Conservation (phyloP, 1,284 basidiomycete genomes). For the Trichosporon sp. region DNA sequence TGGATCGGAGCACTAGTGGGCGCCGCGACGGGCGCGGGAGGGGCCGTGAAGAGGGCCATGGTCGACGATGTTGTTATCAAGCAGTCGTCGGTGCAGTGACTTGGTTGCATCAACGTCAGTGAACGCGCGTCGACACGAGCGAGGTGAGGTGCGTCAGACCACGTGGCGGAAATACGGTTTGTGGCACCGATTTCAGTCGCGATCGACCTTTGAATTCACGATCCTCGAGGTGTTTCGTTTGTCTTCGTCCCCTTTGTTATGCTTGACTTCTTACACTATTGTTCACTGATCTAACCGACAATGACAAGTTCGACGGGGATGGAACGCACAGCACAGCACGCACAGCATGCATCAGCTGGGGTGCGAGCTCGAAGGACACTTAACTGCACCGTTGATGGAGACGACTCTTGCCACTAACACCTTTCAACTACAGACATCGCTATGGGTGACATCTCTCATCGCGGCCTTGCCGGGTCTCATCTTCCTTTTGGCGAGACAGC, state of each 20-base stretch:
- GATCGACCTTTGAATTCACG: not conserved
- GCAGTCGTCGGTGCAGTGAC: constrained; percentile 13
- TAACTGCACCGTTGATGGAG: not conserved
- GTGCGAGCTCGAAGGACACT: not conserved
- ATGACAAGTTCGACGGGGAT: not conserved
- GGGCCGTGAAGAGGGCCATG: constrained; percentile 39
- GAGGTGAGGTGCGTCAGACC: constrained; percentile 6
- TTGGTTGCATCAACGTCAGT: constrained; percentile 6
- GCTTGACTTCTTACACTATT: not conserved
- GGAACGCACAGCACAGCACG: not conserved
- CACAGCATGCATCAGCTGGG: not conserved
- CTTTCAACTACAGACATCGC: not conserved
- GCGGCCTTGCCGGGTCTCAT: not conserved
- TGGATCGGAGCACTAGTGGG: constrained; percentile 26
- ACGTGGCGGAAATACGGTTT: constrained; percentile 10
- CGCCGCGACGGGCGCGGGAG: constrained; percentile 26
- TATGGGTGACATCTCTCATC: not conserved
- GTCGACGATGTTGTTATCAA: constrained; percentile 1
- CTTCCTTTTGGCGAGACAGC: not conserved
- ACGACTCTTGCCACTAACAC: not conserved
- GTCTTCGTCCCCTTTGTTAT: not conserved
- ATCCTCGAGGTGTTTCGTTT: not conserved
- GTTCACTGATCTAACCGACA: not conserved
- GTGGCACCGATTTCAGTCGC: not conserved
- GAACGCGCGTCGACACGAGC: constrained; percentile 18